Evolutionary conservation across 169 alveolate genomes (phyloP).

Genomic region (Eimeria falciformis): DNA sequence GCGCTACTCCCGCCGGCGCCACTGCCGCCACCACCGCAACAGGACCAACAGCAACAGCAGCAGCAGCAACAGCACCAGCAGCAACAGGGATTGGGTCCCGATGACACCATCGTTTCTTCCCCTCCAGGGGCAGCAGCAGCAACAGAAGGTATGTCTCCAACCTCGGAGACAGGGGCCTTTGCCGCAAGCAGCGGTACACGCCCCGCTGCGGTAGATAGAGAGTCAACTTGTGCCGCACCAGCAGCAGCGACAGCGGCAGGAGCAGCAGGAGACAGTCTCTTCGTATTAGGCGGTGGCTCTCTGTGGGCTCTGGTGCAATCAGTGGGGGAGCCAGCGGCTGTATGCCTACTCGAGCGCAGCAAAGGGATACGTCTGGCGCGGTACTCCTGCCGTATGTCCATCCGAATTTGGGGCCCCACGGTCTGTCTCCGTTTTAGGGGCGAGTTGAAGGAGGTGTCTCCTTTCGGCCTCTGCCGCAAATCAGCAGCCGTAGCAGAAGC

Average conservation of each 20-base stretch:
- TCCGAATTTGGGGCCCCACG: constrained; percentile 7
- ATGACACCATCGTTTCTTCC: neutral
- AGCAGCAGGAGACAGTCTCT: neutral
- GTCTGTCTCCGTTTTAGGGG: constrained; percentile 23
- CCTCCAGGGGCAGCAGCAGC: neutral
- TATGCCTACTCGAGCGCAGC: neutral
- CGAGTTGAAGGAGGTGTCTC: constrained; percentile 19
- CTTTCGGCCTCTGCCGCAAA: neutral
- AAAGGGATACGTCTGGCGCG: neutral
- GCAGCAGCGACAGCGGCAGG: neutral
- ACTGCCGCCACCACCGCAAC: neutral
- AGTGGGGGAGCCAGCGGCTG: neutral
- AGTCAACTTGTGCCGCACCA: neutral
- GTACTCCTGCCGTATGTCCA: constrained; percentile 26
- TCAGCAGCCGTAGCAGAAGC: constrained; percentile 4
- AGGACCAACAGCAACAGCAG: constrained; percentile 22
- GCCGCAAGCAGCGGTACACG: neutral
- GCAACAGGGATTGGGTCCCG: neutral
- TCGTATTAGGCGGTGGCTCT: neutral
- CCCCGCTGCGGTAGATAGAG: neutral
- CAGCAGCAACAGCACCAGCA: constrained; percentile 20
- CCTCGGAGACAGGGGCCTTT: neutral
- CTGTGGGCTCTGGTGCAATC: neutral
- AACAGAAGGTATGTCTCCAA: neutral
- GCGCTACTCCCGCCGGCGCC: neutral